These are phyloP conservation scores for Corylus heterophylla DNA, from an alignment of 306 rosid species.

Conservation along the genomic window DNA sequence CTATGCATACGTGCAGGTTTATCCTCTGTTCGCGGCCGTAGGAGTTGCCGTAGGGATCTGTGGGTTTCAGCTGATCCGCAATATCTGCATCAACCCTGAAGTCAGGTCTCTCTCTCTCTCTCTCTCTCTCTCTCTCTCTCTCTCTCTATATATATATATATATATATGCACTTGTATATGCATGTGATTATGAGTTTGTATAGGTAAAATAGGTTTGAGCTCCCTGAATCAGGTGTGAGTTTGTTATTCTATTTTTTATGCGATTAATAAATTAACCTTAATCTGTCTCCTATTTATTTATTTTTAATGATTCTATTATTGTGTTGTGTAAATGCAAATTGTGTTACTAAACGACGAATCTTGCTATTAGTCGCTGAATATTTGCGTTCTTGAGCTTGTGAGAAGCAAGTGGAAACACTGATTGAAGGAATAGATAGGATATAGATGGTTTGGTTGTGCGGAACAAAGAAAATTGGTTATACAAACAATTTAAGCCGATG, in stretches of 20 bases:
- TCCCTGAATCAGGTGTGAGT: not conserved
- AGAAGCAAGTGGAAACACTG: not conserved
- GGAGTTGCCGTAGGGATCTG: slow-evolving; percentile 92
- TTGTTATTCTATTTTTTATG: not conserved
- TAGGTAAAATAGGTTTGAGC: not conserved
- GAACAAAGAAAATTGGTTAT: not conserved
- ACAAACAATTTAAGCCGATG: not conserved
- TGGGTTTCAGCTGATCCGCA: slow-evolving; percentile 67
- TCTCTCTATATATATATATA: too few species aligned
- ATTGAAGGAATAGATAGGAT: too few species aligned
- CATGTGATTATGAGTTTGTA: not conserved
- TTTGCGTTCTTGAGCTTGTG: not conserved
- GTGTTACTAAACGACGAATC: not conserved
- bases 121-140: not conserved
- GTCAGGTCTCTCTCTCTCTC: slow-evolving; percentile 61
- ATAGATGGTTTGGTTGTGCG: not conserved
- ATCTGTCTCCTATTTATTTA: not conserved
- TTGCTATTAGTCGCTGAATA: not conserved
- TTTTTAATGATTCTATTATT: not conserved
- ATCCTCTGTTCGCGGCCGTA: slow-evolving; percentile 80
- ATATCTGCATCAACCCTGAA: slow-evolving; percentile 87
- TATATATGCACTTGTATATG: not conserved
- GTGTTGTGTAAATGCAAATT: not conserved
- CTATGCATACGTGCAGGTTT: slow-evolving; percentile 52
- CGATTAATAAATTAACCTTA: not conserved